phyloP scores from a whole-genome alignment of 208 protist genomes.

The Zelonia costaricensis region DNA sequence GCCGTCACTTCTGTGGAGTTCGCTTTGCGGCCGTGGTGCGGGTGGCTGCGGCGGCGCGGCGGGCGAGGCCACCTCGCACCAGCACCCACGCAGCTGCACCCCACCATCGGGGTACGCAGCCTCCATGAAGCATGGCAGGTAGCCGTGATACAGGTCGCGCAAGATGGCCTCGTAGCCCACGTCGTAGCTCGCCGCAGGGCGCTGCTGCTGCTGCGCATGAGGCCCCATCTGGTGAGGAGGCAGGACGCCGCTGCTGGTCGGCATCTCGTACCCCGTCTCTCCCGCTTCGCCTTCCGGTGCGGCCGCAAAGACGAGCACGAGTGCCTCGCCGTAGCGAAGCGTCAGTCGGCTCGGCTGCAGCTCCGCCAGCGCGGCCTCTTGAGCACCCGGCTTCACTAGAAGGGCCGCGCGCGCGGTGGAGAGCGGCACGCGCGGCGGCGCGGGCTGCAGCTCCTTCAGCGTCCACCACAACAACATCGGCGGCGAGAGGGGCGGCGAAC shows the following conservation, averaged over 20 bases:
- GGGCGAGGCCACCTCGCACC: slow-evolving; percentile 16
- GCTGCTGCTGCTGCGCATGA: background rate
- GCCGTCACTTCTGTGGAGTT: background rate
- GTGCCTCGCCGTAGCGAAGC: slow-evolving; percentile 5
- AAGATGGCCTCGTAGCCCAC: slow-evolving; percentile 26
- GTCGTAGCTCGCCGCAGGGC: background rate
- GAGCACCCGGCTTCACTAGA: background rate
- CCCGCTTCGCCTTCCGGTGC: background rate
- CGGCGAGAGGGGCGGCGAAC: background rate
- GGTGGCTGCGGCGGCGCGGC: background rate
- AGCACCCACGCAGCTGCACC: slow-evolving; percentile 41
- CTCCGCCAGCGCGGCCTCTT: background rate
- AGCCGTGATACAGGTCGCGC: slow-evolving; percentile 48
- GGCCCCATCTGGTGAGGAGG: too few species aligned
- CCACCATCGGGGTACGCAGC: slow-evolving; percentile 37
- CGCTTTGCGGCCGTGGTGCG: background rate
- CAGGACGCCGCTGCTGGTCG: too few species aligned
- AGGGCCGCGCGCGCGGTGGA: background rate
- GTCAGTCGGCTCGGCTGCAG: slow-evolving; percentile 1
- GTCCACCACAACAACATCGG: slow-evolving; percentile 18
- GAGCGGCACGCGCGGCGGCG: slow-evolving; percentile 1
- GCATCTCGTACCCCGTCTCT: too few species aligned
- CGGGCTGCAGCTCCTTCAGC: slow-evolving; percentile 3
- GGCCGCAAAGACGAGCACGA: slow-evolving; percentile 8
- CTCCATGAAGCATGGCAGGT: slow-evolving; percentile 47